phyloP scores from a whole-genome alignment of 805 yeast species.

The Zygoascus ofunaensis region DNA sequence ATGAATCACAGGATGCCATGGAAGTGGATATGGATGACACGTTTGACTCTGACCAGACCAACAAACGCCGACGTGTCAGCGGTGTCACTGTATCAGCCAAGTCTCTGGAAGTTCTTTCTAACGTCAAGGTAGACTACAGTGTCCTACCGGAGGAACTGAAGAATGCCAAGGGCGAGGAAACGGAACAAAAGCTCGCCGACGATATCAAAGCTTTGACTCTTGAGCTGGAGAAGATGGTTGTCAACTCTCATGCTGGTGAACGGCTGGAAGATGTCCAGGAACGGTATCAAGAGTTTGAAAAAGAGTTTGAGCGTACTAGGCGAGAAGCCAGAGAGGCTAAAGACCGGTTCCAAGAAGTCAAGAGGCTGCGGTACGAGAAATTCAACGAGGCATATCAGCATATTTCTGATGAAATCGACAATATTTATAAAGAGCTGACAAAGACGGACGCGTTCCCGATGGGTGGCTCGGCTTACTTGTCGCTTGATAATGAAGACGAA shows the following conservation, averaged over 20 bases:
- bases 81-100: neutral
- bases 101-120: slow-evolving; percentile 1
- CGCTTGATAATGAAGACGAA: slow-evolving; percentile 81
- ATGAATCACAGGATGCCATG: slow-evolving; percentile 22
- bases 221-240: slow-evolving; percentile 43
- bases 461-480: slow-evolving; percentile 90
- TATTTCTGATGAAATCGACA: slow-evolving; percentile 62
- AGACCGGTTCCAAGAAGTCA: slow-evolving; percentile 50
- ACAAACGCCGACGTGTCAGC: neutral
- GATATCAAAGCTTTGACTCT: slow-evolving; percentile 21
- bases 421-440: slow-evolving; percentile 79
- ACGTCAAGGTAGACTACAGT: slow-evolving; percentile 16
- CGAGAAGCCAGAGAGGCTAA: slow-evolving; percentile 47
- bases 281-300: slow-evolving; percentile 50
- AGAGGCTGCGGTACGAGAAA: slow-evolving; percentile 45
- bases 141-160: slow-evolving; percentile 32
- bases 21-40: slow-evolving; percentile 20
- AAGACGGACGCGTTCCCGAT: slow-evolving; percentile 58
- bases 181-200: slow-evolving; percentile 19
- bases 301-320: slow-evolving; percentile 48
- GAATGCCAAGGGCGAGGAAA: slow-evolving; percentile 14
- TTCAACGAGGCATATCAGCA: slow-evolving; percentile 73
- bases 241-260: slow-evolving; percentile 75
- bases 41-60: neutral
- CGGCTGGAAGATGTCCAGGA: slow-evolving; percentile 60